phyloP scores from a whole-genome alignment of 116 monocot genomes.

The Posidonia oceanica region DNA sequence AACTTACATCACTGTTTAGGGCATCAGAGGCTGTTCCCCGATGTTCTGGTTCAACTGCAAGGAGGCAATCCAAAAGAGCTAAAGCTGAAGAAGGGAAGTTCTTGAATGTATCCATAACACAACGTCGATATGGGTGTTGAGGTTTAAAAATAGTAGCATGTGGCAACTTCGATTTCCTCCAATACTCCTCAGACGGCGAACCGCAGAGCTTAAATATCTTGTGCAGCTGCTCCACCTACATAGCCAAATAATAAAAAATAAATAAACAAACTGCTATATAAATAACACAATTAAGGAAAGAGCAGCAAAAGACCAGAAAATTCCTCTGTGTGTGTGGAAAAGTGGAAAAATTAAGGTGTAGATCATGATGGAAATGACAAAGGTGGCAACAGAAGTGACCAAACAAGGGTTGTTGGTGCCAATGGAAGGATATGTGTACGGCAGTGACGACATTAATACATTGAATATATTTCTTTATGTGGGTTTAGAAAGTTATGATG shows the following conservation, averaged over 20 bases:
- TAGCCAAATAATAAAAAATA: not conserved
- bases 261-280: not conserved
- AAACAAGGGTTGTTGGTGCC: too few species aligned
- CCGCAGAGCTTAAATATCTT: conserved; percentile 88
- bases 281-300: too few species aligned
- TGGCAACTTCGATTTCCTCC: conserved; percentile 50
- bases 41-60: conserved; percentile 60
- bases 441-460: too few species aligned
- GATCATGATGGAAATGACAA: too few species aligned
- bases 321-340: too few species aligned
- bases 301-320: too few species aligned
- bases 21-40: conserved; percentile 70
- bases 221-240: conserved; percentile 75
- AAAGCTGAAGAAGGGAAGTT: conserved; percentile 59
- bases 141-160: conserved; percentile 73
- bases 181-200: conserved; percentile 66
- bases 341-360: too few species aligned
- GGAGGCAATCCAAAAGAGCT: conserved; percentile 46
- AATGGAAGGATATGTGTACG: too few species aligned
- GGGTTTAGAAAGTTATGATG: too few species aligned
- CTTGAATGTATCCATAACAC: conserved; percentile 47
- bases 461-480: too few species aligned
- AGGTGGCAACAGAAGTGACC: too few species aligned
- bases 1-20: conserved; percentile 60
- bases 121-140: conserved; percentile 45